Conservation (phyloP, 1,284 basidiomycete species). For the Microbotryomycetes sp. region DNA sequence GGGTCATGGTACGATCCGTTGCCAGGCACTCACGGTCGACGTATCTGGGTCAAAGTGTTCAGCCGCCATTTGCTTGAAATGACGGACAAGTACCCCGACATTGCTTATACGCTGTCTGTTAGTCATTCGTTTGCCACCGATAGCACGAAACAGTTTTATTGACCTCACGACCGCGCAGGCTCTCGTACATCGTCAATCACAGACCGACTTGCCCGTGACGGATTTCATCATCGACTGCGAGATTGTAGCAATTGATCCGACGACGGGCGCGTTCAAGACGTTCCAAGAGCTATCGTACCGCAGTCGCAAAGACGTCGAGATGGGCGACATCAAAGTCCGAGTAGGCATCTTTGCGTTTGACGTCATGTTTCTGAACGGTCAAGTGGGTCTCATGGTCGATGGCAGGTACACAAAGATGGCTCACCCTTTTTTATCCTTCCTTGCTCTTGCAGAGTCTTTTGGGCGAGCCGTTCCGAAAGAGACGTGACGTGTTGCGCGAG, state of each 20-base stretch:
- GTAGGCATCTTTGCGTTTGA: constrained; percentile 54
- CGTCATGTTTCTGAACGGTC: constrained; percentile 51
- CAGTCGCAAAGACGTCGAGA: constrained; percentile 74
- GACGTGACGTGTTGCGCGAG: constrained; percentile 58
- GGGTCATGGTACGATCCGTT: constrained; percentile 3
- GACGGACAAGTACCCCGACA: constrained; percentile 70
- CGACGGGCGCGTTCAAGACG: constrained; percentile 59
- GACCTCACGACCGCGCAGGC: constrained; percentile 14
- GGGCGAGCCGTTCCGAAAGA: constrained; percentile 60
- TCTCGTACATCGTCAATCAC: constrained; percentile 38
- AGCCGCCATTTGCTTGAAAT: constrained; percentile 69
- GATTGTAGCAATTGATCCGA: constrained; percentile 60
- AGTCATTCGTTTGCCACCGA: constrained; percentile 69
- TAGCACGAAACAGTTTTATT: constrained; percentile 59
- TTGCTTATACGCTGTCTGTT: constrained; percentile 51
- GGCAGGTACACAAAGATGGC: too few relatives aligned
- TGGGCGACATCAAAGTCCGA: constrained; percentile 51
- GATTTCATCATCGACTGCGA: constrained; percentile 29
- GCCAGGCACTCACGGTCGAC: constrained; percentile 18
- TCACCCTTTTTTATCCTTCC: too few relatives aligned
- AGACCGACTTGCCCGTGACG: constrained; percentile 31
- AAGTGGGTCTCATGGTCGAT: constrained; percentile 37
- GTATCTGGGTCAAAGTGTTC: constrained; percentile 62
- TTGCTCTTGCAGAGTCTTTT: constrained; percentile 65
- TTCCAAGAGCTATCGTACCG: constrained; percentile 82